Conservation (phyloP, 495 filamentous ascomycete genomes). For the Paragyromitra xinjiangensis region DNA sequence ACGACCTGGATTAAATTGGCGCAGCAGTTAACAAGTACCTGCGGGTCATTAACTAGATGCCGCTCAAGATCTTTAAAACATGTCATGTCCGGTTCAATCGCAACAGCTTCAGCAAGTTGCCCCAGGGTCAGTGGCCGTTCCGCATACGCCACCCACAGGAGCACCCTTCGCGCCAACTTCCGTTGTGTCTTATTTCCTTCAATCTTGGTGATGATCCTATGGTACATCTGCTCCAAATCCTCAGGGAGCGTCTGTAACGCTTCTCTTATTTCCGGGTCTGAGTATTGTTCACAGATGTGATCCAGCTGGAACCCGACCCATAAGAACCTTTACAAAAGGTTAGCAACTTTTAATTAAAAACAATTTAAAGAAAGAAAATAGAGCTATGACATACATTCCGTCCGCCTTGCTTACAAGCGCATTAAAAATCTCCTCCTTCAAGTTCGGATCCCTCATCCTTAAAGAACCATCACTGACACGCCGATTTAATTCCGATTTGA, state of each 20-base stretch:
- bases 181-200: background rate
- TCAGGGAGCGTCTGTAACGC: background rate
- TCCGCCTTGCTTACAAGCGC: background rate
- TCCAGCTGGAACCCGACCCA: conserved; percentile 18
- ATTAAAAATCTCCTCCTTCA: background rate
- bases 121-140: background rate
- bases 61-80: background rate
- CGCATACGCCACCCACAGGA: conserved; percentile 19
- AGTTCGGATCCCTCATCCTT: background rate
- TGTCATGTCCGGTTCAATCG: background rate
- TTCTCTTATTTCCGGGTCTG: background rate
- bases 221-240: background rate
- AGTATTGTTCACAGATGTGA: conserved; percentile 5
- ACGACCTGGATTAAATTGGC: conserved; percentile 4
- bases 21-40: background rate
- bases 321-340: conserved; percentile 1
- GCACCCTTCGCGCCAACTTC: background rate
- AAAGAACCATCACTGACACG: background rate
- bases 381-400: background rate
- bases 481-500: background rate
- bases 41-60: background rate
- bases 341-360: background rate
- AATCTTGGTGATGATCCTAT: background rate
- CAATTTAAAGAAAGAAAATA: background rate
- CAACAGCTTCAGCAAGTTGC: conserved; percentile 8